Percentiles rank a stretch among this genome's conserved stretches.
phyloP scores from a whole-genome alignment of 2,329 filamentous ascomycete genomes.

The Cytospora paraplurivora region DNA sequence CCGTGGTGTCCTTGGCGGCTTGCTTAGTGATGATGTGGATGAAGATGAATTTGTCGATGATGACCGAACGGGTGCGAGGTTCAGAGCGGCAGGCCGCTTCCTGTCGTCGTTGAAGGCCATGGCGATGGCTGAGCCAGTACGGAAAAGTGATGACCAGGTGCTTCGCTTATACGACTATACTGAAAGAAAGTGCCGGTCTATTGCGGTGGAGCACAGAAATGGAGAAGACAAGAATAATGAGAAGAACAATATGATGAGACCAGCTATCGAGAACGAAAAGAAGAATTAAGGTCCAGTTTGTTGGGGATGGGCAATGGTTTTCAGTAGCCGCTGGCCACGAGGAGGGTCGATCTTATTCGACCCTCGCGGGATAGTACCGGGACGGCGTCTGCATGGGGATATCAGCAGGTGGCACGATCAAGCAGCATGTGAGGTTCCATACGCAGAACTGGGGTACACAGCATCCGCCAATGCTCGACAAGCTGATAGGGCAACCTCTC shows the following conservation, averaged over 20 bases:
- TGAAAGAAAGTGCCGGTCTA: constrained; percentile 33
- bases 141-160: constrained; percentile 29
- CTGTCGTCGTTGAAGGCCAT: constrained; percentile 49
- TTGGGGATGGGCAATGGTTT: constrained; percentile 49
- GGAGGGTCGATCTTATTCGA: constrained; percentile 39
- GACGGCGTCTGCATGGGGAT: constrained; percentile 41
- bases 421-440: constrained; percentile 43
- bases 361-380: constrained; percentile 30
- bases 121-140: constrained; percentile 35
- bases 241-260: constrained; percentile 49
- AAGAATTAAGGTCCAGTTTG: background rate
- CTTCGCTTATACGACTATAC: constrained; percentile 16
- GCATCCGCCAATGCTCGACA: constrained; percentile 34
- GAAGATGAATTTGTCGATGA: constrained; percentile 54
- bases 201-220: constrained; percentile 34
- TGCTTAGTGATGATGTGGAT: constrained; percentile 56
- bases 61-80: constrained; percentile 53
- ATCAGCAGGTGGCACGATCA: constrained; percentile 42
- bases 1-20: constrained; percentile 72
- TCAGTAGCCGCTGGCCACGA: constrained; percentile 49
- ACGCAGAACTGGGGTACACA: constrained; percentile 44
- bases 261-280: constrained; percentile 53
- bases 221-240: constrained; percentile 38
- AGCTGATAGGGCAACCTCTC: constrained; percentile 47
- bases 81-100: constrained; percentile 59